These are phyloP conservation scores for Pseudocercospora pini-densiflorae DNA, from an alignment of 2,329 filamentous ascomycete genomes.

Conservation along the genomic window DNA sequence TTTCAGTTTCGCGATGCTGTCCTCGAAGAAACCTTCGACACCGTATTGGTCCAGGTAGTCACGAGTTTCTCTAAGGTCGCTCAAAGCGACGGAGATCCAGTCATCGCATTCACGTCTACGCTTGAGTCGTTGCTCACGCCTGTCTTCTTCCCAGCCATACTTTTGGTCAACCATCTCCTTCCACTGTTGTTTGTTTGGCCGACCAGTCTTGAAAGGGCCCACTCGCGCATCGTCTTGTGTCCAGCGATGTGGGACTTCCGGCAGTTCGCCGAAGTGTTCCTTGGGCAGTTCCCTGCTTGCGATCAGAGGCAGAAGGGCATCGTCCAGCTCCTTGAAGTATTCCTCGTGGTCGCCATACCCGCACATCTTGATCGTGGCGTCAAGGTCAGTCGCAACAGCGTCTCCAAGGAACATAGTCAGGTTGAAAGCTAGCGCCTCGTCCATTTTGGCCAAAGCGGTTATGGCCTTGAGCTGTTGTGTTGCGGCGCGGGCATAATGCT, in stretches of 20 bases:
- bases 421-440: conserved; percentile 2
- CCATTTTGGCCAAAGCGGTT: neutral
- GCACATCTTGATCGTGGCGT: neutral
- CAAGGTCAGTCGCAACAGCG: neutral
- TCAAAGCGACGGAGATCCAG: conserved; percentile 10
- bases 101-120: conserved; percentile 9
- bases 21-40: conserved; percentile 10
- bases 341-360: conserved; percentile 9
- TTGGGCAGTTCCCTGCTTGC: neutral
- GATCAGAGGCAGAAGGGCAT: conserved; percentile 3
- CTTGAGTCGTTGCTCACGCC: conserved; percentile 4
- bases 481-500: neutral
- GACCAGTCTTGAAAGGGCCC: conserved; percentile 16
- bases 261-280: neutral
- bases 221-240: conserved; percentile 10
- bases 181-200: conserved; percentile 18
- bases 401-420: conserved; percentile 3
- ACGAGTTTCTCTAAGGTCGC: neutral
- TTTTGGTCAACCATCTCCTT: conserved; percentile 9
- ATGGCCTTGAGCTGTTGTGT: neutral
- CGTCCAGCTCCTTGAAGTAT: neutral
- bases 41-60: conserved; percentile 16
- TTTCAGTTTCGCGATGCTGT: conserved; percentile 13
- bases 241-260: conserved; percentile 9
- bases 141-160: conserved; percentile 16